A percentile compares a stretch with the other conserved stretches of the same genome.
These are phyloP conservation scores for Pyronema domesticum DNA, from an alignment of 495 filamentous ascomycete genomes.

Conservation along the genomic window DNA sequence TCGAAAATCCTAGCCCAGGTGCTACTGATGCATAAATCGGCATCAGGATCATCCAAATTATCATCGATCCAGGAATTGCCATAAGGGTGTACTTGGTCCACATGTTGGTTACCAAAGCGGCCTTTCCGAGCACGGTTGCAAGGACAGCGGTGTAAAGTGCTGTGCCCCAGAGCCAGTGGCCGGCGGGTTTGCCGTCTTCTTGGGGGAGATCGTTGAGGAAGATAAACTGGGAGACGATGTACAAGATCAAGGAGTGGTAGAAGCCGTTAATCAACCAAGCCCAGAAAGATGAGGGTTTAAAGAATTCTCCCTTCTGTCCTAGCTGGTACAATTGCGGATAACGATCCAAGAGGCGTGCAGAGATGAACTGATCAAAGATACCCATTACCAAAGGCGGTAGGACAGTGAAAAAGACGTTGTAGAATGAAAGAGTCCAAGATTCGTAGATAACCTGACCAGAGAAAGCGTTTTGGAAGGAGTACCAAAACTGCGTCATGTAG, in stretches of 20 bases:
- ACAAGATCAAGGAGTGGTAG: conserved; percentile 87
- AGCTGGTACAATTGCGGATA: conserved; percentile 94
- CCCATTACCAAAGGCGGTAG: conserved; percentile 88
- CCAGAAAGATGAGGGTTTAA: conserved; percentile 78
- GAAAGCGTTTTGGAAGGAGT: conserved; percentile 95
- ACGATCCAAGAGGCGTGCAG: conserved; percentile 82
- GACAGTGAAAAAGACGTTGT: conserved; percentile 97
- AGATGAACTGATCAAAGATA: conserved; percentile 96
- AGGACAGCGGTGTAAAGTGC: conserved; percentile 80
- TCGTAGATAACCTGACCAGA: conserved; percentile 98
- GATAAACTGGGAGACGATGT: conserved; percentile 64
- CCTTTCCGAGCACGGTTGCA: conserved; percentile 85
- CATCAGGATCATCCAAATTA: conserved; percentile 80
- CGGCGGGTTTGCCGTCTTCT: conserved; percentile 56
- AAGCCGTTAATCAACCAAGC: conserved; percentile 86
- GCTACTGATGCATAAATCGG: conserved; percentile 81
- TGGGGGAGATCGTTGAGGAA: conserved; percentile 62
- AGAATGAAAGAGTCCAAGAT: conserved; percentile 97
- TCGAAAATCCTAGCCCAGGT: conserved; percentile 64
- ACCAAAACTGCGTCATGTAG: conserved; percentile 99
- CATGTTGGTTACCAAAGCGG: conserved; percentile 82
- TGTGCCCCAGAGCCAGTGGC: conserved; percentile 96
- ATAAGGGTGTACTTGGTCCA: conserved; percentile 98
- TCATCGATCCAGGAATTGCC: conserved; percentile 84
- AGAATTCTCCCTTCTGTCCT: conserved; percentile 81